Percentiles rank a stretch among this genome's conserved stretches.
These are phyloP conservation scores for Blastobotrys attinorum DNA, from an alignment of 805 yeast genomes.

Conservation along the genomic window DNA sequence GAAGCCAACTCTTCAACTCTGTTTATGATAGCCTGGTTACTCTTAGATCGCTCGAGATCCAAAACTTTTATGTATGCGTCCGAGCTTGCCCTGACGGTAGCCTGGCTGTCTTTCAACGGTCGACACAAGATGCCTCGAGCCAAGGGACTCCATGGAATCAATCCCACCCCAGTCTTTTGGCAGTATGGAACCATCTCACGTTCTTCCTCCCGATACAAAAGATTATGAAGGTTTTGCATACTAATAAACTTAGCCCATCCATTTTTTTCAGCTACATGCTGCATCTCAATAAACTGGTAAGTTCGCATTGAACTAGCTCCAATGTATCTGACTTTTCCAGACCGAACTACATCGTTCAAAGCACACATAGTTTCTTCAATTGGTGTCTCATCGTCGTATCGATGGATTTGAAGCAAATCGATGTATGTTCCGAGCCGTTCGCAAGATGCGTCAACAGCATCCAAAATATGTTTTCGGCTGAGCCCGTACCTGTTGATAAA, in stretches of 20 bases:
- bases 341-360: constrained; percentile 41
- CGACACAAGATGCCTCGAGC: constrained; percentile 50
- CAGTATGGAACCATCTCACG: constrained; percentile 54
- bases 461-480: constrained; percentile 41
- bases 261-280: constrained; percentile 46
- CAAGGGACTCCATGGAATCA: constrained; percentile 56
- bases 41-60: not conserved
- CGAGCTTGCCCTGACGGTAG: too few relatives aligned
- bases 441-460: constrained; percentile 36
- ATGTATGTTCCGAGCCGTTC: constrained; percentile 41
- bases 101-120: too few relatives aligned
- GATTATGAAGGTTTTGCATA: constrained; percentile 52
- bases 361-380: constrained; percentile 50
- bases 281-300: constrained; percentile 43
- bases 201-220: constrained; percentile 56
- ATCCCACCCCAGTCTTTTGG: constrained; percentile 42
- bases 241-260: constrained; percentile 53
- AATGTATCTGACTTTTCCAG: constrained; percentile 44
- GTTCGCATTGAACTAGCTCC: constrained; percentile 61
- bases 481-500: constrained; percentile 33
- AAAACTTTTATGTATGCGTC: too few relatives aligned
- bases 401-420: constrained; percentile 49
- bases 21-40: constrained; percentile 30
- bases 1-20: constrained; percentile 50
- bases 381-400: constrained; percentile 42